Evolutionary conservation across 352 stramenopile species (phyloP).

Genomic region (Phytopythium sindhum): DNA sequence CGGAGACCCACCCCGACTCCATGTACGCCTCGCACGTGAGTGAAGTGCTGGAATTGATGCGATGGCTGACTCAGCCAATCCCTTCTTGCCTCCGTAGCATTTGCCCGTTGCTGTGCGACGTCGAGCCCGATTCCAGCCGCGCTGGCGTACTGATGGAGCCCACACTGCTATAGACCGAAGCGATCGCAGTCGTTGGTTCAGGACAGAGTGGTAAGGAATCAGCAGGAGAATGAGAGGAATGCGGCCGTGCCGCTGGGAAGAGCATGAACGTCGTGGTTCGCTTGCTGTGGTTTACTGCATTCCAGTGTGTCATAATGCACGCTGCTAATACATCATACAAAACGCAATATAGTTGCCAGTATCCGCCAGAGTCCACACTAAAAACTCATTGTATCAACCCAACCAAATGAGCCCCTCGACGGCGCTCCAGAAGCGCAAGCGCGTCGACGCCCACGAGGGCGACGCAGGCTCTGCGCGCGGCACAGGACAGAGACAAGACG

Average conservation of each 20-base stretch:
- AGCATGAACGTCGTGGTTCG: not conserved
- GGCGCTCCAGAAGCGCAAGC: constrained; percentile 8
- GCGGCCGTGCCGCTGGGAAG: not conserved
- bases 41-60: not conserved
- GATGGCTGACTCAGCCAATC: not conserved
- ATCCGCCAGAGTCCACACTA: not conserved
- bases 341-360: not conserved
- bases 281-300: not conserved
- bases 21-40: constrained; percentile 28
- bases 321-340: not conserved
- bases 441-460: not conserved
- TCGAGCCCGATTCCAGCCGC: constrained; percentile 13
- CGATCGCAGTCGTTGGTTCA: not conserved
- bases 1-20: constrained; percentile 33
- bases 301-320: not conserved
- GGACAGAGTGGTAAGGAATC: not conserved
- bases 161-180: not conserved
- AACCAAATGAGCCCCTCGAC: constrained; percentile 2
- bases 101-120: constrained; percentile 65
- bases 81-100: constrained; percentile 29
- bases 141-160: constrained; percentile 1
- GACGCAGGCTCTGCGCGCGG: not conserved
- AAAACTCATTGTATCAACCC: not conserved
- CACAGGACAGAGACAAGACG: not conserved
- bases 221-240: not conserved